These are phyloP conservation scores for Clavariopsis aquatica DNA, from an alignment of 495 filamentous ascomycete genomes.

Conservation along the genomic window DNA sequence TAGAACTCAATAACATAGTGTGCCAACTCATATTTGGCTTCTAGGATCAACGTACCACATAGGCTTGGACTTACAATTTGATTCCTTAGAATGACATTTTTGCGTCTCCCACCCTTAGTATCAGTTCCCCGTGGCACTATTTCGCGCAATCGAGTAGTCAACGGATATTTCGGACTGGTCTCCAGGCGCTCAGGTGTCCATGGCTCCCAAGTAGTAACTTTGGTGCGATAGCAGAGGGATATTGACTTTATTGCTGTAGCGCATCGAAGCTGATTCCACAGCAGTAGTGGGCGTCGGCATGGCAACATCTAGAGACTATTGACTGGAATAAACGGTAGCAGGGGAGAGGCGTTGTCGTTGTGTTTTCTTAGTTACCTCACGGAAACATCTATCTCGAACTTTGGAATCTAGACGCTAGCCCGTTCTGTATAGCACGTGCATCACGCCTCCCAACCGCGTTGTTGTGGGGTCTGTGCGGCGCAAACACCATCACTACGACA, in stretches of 20 bases:
- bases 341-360: no score
- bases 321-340: no score
- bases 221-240: neutral
- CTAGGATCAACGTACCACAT: conserved; percentile 55
- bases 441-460: neutral
- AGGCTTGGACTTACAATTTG: conserved; percentile 59
- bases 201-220: neutral
- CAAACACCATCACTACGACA: neutral
- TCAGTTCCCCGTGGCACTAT: neutral
- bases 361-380: no score
- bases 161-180: neutral
- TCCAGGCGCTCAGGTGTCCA: neutral
- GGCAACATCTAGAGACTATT: neutral
- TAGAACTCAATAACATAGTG: neutral
- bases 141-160: neutral
- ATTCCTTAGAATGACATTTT: neutral
- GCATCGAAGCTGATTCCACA: neutral
- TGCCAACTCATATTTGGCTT: neutral
- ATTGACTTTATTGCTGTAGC: neutral
- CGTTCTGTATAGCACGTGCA: neutral
- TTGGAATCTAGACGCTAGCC: neutral
- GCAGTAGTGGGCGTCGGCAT: neutral
- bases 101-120: neutral
- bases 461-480: neutral
- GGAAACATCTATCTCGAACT: no score